Base-by-base conservation (phyloP, 148 eudicot genomes). In the Vaccinium vitisidaea region DNA sequence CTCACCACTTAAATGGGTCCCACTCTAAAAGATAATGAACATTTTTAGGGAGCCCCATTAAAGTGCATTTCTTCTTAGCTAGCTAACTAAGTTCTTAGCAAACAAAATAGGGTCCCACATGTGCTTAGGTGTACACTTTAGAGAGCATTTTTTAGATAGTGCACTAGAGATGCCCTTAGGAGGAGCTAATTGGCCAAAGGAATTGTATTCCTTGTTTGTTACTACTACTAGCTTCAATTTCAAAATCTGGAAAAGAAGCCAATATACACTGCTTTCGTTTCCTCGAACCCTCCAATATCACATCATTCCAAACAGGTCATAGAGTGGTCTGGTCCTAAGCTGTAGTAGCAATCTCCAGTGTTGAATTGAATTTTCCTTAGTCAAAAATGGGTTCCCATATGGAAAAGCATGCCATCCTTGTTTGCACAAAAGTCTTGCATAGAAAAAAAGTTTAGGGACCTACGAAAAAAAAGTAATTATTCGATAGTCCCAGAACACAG, bases 291-390 rank as follows among this genome's bases (percentile, higher is more conserved):
- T 49, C 36, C 58, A 77, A 23, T 18, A 14, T n/a, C 56, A 50
- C 59, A 52, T 77, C 80, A 77, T 25, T 13, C 80, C 80, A 77
- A 49, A 77, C 36, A 25, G 80, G 53, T 9, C 79, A 46, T 19
- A 39, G 4, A 59, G 2, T 74, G 13, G 30, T 39, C 74, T 69
- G 39, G 36, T 30, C 74, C 43, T 14, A 5, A 69, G 43, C 74
- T 69, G 7, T 5, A 30, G 19, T 12, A 13, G 74, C 74, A 27
- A 69, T 69, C 43, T 69, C 32, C 18, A 30, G 74, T 27, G 74
- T 27, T 12, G 74, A 30, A 69, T 27, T 18, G 74, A 69, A 69
- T 69, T 69, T 69, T 69, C 74, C 7, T 0, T 1, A 14, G 74
- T 69, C 74, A 69, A 69, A 69, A 69, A 43, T 69, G 74, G 74